Evolutionary conservation across 805 yeast genomes (phyloP).

Genomic region (Wickerhamomyces xylosicus): DNA sequence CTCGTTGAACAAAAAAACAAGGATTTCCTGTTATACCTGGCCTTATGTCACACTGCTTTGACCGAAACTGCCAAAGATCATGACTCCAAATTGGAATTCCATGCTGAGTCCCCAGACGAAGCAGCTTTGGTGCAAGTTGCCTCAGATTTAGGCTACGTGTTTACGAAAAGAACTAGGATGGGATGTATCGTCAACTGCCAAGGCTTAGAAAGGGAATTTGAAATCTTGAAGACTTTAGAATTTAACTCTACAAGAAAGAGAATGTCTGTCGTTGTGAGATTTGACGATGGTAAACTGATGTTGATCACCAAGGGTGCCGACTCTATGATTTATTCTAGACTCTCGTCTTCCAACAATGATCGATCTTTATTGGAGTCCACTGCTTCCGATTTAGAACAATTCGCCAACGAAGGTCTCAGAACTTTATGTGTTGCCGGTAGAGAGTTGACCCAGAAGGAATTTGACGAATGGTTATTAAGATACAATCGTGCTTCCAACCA

Average conservation of each 20-base stretch:
- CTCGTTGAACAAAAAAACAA: slow-evolving; percentile 42
- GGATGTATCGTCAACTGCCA: slow-evolving; percentile 61
- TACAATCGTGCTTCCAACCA: slow-evolving; percentile 61
- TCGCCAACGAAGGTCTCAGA: slow-evolving; percentile 76
- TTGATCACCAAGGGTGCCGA: slow-evolving; percentile 82
- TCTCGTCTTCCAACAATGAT: slow-evolving; percentile 38
- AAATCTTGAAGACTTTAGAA: slow-evolving; percentile 59
- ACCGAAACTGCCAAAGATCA: slow-evolving; percentile 60
- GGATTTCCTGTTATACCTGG: slow-evolving; percentile 64
- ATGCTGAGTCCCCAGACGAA: slow-evolving; percentile 83
- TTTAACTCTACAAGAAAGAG: slow-evolving; percentile 81
- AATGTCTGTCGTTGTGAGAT: slow-evolving; percentile 61
- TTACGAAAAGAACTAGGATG: slow-evolving; percentile 53
- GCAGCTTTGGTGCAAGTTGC: slow-evolving; percentile 81
- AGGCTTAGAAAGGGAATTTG: slow-evolving; percentile 62
- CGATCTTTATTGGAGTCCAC: slow-evolving; percentile 44
- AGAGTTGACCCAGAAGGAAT: slow-evolving; percentile 53
- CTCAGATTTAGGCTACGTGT: slow-evolving; percentile 63
- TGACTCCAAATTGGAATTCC: slow-evolving; percentile 39
- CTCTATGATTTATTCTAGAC: slow-evolving; percentile 64
- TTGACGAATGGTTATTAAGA: slow-evolving; percentile 48
- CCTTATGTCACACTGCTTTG: slow-evolving; percentile 71
- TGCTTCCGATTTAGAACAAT: slow-evolving; percentile 66
- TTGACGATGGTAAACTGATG: slow-evolving; percentile 38
- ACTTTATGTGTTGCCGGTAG: slow-evolving; percentile 72